A percentile compares a stretch with the other conserved stretches of the same genome.
Evolutionary conservation across 306 rosid genomes (phyloP).

Genomic region (Prunus salicina): DNA sequence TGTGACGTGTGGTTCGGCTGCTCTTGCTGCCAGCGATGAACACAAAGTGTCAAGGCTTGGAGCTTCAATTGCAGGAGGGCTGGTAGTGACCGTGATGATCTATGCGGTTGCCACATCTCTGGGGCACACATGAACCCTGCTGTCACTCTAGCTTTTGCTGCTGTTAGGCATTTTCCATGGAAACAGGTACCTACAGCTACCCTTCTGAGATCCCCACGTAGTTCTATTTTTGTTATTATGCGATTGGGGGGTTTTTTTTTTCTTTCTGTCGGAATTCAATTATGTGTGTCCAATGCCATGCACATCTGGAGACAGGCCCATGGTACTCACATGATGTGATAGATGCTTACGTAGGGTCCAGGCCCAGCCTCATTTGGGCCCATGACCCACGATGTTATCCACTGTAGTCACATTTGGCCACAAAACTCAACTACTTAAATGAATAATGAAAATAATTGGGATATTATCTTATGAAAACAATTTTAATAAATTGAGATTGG

Average conservation of each 20-base stretch:
- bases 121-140: slow-evolving; percentile 93
- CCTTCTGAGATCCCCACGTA: slow-evolving; percentile 5
- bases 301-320: neutral
- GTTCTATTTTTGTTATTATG: neutral
- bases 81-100: slow-evolving; percentile 71
- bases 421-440: neutral
- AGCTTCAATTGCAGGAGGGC: slow-evolving; percentile 75
- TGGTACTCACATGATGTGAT: neutral
- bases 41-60: slow-evolving; percentile 52
- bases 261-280: neutral
- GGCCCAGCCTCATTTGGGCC: neutral
- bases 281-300: neutral
- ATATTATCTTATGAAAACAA: no score
- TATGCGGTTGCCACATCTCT: slow-evolving; percentile 79
- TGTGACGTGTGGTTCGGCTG: slow-evolving; percentile 71
- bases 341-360: neutral
- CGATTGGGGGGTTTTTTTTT: neutral
- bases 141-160: slow-evolving; percentile 73
- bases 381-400: neutral
- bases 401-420: neutral
- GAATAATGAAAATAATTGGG: neutral
- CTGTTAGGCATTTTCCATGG: slow-evolving; percentile 66
- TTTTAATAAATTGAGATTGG: no score
- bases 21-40: slow-evolving; percentile 44
- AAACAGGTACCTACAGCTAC: slow-evolving; percentile 44